A percentile compares a stretch with the other conserved stretches of the same genome.
Conservation (phyloP, 1,139 yeast genomes). For the Taphrina flavorubra region DNA sequence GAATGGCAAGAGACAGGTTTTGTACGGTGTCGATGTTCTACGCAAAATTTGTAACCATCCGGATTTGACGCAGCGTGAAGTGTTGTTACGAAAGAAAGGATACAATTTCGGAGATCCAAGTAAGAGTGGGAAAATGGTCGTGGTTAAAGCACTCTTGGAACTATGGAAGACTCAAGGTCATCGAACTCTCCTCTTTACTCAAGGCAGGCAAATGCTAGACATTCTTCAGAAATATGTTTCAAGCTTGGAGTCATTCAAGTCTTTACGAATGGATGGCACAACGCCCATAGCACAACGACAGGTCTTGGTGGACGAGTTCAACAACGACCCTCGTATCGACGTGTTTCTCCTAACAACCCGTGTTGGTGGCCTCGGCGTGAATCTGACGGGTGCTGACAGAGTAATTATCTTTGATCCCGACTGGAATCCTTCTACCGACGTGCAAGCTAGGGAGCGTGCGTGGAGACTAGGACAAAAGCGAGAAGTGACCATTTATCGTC, state of each 20-base stretch:
- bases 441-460: constrained; percentile 95
- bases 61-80: constrained; percentile 71
- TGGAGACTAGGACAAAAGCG: constrained; percentile 96
- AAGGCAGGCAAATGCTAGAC: constrained; percentile 91
- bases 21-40: constrained; percentile 86
- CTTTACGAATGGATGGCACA: constrained; percentile 91
- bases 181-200: constrained; percentile 82
- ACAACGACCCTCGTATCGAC: constrained; percentile 61
- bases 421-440: constrained; percentile 98
- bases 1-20: constrained; percentile 76
- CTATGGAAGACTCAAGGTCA: constrained; percentile 81
- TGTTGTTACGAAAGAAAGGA: constrained; percentile 54
- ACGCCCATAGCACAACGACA: constrained; percentile 82
- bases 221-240: constrained; percentile 70
- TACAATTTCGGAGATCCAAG: constrained; percentile 67
- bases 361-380: constrained; percentile 95
- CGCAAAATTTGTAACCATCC: constrained; percentile 97
- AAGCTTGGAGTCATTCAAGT: constrained; percentile 58
- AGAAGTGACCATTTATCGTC: constrained; percentile 88
- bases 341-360: constrained; percentile 86
- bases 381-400: constrained; percentile 91
- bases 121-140: constrained; percentile 90
- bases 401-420: constrained; percentile 96
- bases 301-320: constrained; percentile 76
- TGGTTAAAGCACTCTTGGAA: constrained; percentile 72